Percentiles rank a stretch among this genome's conserved stretches.
These are phyloP conservation scores for Priceomyces medius DNA, from an alignment of 805 yeast species.

Conservation along the genomic window DNA sequence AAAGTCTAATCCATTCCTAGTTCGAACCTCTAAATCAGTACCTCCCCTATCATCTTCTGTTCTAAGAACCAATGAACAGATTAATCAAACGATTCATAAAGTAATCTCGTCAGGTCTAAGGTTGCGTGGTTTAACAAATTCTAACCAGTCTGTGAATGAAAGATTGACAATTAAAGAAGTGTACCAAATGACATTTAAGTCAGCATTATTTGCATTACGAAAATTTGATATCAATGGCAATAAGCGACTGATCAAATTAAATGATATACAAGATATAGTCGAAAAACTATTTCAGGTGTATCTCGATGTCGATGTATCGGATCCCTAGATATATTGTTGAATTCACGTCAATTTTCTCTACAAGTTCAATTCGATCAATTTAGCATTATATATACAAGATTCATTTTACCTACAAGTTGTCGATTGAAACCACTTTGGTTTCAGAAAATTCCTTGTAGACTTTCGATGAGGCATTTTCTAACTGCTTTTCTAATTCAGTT, in stretches of 20 bases:
- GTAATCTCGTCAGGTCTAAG: slow-evolving; percentile 42
- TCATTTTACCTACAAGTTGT: slow-evolving; percentile 18
- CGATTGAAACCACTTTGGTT: slow-evolving; percentile 17
- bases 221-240: slow-evolving; percentile 32
- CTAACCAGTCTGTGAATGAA: slow-evolving; percentile 26
- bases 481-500: slow-evolving; percentile 36
- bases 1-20: slow-evolving; percentile 16
- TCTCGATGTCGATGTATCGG: slow-evolving; percentile 34
- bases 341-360: no score
- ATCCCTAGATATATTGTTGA: no score
- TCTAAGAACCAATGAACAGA: slow-evolving; percentile 27
- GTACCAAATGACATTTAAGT: slow-evolving; percentile 40
- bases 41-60: slow-evolving; percentile 16
- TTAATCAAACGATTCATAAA: slow-evolving; percentile 32
- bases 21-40: slow-evolving; percentile 8
- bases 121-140: slow-evolving; percentile 36
- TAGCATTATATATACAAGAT: slow-evolving; percentile 8
- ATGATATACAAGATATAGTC: slow-evolving; percentile 38
- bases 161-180: slow-evolving; percentile 38
- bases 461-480: slow-evolving; percentile 30
- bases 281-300: slow-evolving; percentile 38
- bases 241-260: slow-evolving; percentile 18
- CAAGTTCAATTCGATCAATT: background rate
- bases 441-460: slow-evolving; percentile 15
- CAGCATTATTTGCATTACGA: slow-evolving; percentile 38